Evolutionary conservation across 2,329 filamentous ascomycete species (phyloP).

Genomic region (Fusarium floridanum): DNA sequence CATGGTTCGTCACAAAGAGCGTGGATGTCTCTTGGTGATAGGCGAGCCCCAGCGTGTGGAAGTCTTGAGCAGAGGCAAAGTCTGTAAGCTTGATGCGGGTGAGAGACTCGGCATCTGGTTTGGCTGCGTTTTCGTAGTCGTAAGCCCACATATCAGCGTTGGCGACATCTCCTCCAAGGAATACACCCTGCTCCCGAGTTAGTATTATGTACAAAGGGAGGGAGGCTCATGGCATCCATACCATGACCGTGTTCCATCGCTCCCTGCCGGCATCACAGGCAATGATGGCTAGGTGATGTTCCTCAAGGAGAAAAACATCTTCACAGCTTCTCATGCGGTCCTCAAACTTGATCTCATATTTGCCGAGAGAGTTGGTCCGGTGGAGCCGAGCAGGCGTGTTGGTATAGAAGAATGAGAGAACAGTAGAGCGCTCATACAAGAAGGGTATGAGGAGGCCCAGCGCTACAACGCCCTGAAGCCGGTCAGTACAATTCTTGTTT

Average conservation of each 20-base stretch:
- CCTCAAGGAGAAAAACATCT: conserved; percentile 54
- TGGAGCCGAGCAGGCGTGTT: conserved; percentile 50
- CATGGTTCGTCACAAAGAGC: conserved; percentile 56
- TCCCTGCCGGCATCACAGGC: conserved; percentile 57
- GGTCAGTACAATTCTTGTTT: background rate
- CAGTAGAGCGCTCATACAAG: conserved; percentile 27
- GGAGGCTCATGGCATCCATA: conserved; percentile 12
- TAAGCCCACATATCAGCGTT: conserved; percentile 54
- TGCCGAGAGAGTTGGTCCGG: conserved; percentile 45
- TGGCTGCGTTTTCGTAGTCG: conserved; percentile 48
- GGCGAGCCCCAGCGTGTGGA: conserved; percentile 57
- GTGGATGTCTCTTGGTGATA: conserved; percentile 52
- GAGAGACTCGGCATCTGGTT: conserved; percentile 35
- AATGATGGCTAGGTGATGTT: conserved; percentile 52
- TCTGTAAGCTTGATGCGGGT: conserved; percentile 36
- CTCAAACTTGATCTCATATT: conserved; percentile 51
- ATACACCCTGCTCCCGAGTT: conserved; percentile 41
- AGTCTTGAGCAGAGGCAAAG: conserved; percentile 47
- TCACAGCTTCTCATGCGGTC: conserved; percentile 57
- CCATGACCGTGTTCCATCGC: conserved; percentile 58
- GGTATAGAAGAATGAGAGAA: conserved; percentile 39
- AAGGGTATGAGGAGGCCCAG: conserved; percentile 21
- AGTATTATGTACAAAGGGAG: background rate
- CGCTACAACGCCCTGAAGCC: conserved; percentile 11
- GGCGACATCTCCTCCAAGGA: conserved; percentile 24